Base-by-base conservation (phyloP, 2,329 filamentous ascomycete genomes). In the Aspergillus pseudoviridinutans region DNA sequence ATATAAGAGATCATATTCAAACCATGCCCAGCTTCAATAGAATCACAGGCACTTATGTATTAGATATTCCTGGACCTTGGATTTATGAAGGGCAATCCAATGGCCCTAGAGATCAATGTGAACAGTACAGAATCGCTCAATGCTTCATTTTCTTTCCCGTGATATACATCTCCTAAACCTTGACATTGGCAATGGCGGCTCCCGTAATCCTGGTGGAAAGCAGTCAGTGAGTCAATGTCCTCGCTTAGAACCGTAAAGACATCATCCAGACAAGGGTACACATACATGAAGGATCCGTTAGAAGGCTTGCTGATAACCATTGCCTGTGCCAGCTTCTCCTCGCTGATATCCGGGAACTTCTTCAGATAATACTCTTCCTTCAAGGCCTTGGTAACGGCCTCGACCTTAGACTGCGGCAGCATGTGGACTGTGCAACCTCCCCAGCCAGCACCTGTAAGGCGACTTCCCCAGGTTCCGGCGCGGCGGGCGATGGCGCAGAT, bases 401-500 rank as follows among this genome's bases (percentile, higher is more conserved):
- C 86, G 0, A 97, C 89, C 75, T 89, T 93, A 68, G 91, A 84
- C 57, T 86, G 89, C 0, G 93, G 89, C 53, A 97, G 89, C 57
- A 99, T 82, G 77, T 99, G 94, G 57, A 99, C 93, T 59, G 86
- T 94, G 78, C 94, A 97, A 2, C 94, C 94, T 60, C 94, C 94
- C 94, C 94, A 99, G 3, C 94, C 94, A 0, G 94, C 94, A 42
- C 94, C 94, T 0, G 93, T 97, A 65, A 97, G 78, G 27, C 93
- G 82, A 65, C 89, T 92, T 28, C 93, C 94, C 71, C 91, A 92
- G 20, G 90, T 86, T 2, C 94, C 94, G 0, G 90, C 90, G 17
- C 79, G 81, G 28, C 87, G 82, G 0, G 92, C 92, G 64, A 97
- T 88, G 42, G 81, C 74, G 74, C 93, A 97, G 41, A 99, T 84